These are phyloP conservation scores for Neonectria hederae DNA, from an alignment of 2,329 filamentous ascomycete species.

Conservation along the genomic window DNA sequence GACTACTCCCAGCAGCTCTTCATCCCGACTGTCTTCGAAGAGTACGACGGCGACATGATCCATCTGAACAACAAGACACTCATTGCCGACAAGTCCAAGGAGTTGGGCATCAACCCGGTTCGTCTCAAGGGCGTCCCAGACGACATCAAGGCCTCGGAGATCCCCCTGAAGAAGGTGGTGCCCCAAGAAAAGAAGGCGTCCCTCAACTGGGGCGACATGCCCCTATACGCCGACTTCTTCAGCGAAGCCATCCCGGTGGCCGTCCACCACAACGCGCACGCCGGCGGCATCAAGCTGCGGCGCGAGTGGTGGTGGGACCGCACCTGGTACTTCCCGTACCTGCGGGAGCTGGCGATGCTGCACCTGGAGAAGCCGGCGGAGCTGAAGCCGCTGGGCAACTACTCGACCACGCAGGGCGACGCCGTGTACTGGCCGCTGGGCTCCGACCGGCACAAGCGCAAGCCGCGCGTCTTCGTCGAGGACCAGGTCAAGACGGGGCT, in stretches of 20 bases:
- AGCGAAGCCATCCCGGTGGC: slow-evolving; percentile 32
- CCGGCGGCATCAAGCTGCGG: slow-evolving; percentile 22
- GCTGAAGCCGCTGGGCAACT: neutral
- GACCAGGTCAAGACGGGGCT: neutral
- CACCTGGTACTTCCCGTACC: slow-evolving; percentile 36
- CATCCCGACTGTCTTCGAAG: slow-evolving; percentile 32
- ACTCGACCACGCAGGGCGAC: neutral
- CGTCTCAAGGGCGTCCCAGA: slow-evolving; percentile 21
- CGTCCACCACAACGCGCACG: slow-evolving; percentile 36
- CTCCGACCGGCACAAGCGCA: slow-evolving; percentile 6
- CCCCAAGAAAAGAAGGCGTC: neutral
- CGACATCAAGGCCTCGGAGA: slow-evolving; percentile 17
- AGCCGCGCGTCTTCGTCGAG: slow-evolving; percentile 17
- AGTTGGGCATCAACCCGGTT: neutral
- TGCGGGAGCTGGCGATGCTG: slow-evolving; percentile 8
- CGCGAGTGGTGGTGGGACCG: slow-evolving; percentile 30
- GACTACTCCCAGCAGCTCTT: slow-evolving; percentile 34
- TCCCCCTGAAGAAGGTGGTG: slow-evolving; percentile 12
- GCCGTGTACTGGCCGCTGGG: slow-evolving; percentile 25
- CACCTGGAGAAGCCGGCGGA: slow-evolving; percentile 12
- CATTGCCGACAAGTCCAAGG: slow-evolving; percentile 19
- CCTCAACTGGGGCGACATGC: slow-evolving; percentile 33
- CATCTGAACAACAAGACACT: slow-evolving; percentile 20
- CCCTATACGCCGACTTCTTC: slow-evolving; percentile 32
- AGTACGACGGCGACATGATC: slow-evolving; percentile 32